A percentile compares a stretch with the other conserved stretches of the same genome.
phyloP scores from a whole-genome alignment of 176 grass and related monocot genomes.

The Triticum monococcum region DNA sequence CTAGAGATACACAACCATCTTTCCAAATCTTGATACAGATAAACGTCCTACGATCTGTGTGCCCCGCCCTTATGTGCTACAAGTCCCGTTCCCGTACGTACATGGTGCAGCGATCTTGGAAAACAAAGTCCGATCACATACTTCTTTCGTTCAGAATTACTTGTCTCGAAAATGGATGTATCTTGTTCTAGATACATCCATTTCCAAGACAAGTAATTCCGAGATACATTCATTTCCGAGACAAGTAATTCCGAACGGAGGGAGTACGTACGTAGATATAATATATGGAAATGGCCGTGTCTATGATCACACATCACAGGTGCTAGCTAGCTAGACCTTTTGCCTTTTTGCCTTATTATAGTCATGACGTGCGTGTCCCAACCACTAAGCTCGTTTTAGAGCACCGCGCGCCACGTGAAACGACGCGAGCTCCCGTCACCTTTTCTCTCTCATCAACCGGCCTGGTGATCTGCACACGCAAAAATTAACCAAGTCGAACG shows the following conservation, averaged over 20 bases:
- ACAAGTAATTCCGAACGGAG: no score
- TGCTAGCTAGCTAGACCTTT: no score
- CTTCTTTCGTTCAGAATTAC: no score
- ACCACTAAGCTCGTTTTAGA: not conserved
- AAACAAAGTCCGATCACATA: no score
- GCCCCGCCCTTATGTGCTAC: no score
- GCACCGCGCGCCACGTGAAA: constrained; percentile 5
- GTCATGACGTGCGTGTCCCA: not conserved
- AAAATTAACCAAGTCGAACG: not conserved
- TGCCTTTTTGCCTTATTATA: not conserved
- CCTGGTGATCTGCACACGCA: not conserved
- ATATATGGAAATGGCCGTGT: not conserved
- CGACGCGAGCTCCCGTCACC: not conserved
- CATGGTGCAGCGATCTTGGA: not conserved
- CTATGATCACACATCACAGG: not conserved
- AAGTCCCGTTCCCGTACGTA: not conserved
- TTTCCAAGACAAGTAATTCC: no score
- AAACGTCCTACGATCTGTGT: no score
- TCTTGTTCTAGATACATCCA: no score
- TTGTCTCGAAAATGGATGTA: no score
- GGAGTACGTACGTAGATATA: not conserved
- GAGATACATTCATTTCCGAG: no score
- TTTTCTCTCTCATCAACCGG: not conserved
- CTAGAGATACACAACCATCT: no score
- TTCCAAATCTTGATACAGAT: no score